Percentiles rank a stretch among this genome's conserved stretches.
Conservation (phyloP, 371 early-diverging fungal genomes). For the Gilbertella persicaria region DNA sequence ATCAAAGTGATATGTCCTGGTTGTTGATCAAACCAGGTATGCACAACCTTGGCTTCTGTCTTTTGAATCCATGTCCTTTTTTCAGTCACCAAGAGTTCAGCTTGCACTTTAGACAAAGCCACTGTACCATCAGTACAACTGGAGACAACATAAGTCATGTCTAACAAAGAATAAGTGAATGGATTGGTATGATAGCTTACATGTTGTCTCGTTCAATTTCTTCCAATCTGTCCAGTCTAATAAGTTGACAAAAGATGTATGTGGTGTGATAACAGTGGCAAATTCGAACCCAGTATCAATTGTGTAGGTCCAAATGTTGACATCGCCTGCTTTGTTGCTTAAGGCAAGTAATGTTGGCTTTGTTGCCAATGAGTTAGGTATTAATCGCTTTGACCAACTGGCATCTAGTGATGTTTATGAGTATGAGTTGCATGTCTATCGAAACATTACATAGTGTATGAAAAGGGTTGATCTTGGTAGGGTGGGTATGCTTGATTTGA, state of each 20-base stretch:
- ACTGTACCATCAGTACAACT: constrained; percentile 20
- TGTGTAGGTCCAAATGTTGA: constrained; percentile 25
- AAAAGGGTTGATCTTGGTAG: constrained; percentile 7
- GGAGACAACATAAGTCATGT: constrained; percentile 16
- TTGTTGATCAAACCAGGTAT: constrained; percentile 19
- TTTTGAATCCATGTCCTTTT: constrained; percentile 4
- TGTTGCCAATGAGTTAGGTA: constrained; percentile 13
- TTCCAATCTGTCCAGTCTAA: constrained; percentile 23
- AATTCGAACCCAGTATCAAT: not conserved
- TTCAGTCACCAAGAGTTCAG: not conserved
- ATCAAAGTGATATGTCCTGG: constrained; percentile 9
- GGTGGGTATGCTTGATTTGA: constrained; percentile 1
- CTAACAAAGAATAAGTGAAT: not conserved
- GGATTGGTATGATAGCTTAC: not conserved
- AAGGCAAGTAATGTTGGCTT: constrained; percentile 25
- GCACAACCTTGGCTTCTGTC: not conserved
- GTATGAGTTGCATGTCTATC: not conserved
- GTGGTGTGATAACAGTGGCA: constrained; percentile 4
- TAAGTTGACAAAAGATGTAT: constrained; percentile 15
- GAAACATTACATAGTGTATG: constrained; percentile 25
- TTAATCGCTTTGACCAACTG: constrained; percentile 27
- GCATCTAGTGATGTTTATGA: constrained; percentile 10
- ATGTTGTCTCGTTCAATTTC: not conserved
- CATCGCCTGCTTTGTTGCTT: constrained; percentile 29
- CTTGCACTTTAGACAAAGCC: constrained; percentile 12